A percentile compares a stretch with the other conserved stretches of the same genome.
Conservation (phyloP, 2,329 filamentous ascomycete genomes). For the Phaeosphaeria sp. region DNA sequence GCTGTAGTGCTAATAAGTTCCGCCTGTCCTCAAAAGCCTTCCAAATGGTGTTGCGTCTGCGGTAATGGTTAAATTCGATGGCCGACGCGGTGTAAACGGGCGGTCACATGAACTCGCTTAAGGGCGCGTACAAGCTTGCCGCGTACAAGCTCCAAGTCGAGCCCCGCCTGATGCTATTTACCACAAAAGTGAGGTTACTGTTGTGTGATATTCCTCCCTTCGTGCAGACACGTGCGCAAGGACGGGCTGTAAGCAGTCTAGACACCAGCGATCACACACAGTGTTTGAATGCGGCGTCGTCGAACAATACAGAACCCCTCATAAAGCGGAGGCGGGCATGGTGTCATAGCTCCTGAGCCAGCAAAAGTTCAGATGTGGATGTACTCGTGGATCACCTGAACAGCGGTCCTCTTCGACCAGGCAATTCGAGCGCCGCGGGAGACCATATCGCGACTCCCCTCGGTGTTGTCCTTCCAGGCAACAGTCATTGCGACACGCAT, state of each 20-base stretch:
- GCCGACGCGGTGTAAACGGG: not conserved
- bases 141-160: not conserved
- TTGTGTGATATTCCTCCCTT: not conserved
- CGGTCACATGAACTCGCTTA: not conserved
- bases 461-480: not conserved
- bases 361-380: conserved; percentile 16
- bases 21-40: not conserved
- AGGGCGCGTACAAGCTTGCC: not conserved
- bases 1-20: not conserved
- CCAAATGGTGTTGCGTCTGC: not conserved
- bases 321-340: conserved; percentile 8
- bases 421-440: not conserved
- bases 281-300: not conserved
- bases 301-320: conserved; percentile 3
- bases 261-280: not conserved
- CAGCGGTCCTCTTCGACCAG: conserved; percentile 2
- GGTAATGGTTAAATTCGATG: not conserved
- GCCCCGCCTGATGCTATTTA: not conserved
- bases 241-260: not conserved
- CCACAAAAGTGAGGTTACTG: not conserved
- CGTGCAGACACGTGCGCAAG: not conserved
- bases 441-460: not conserved
- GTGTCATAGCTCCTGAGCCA: conserved; percentile 31
- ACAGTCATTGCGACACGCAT: not conserved
- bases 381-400: conserved; percentile 10